phyloP scores from a whole-genome alignment of 2,329 filamentous ascomycete species.

The Cladobotryum protrusum region DNA sequence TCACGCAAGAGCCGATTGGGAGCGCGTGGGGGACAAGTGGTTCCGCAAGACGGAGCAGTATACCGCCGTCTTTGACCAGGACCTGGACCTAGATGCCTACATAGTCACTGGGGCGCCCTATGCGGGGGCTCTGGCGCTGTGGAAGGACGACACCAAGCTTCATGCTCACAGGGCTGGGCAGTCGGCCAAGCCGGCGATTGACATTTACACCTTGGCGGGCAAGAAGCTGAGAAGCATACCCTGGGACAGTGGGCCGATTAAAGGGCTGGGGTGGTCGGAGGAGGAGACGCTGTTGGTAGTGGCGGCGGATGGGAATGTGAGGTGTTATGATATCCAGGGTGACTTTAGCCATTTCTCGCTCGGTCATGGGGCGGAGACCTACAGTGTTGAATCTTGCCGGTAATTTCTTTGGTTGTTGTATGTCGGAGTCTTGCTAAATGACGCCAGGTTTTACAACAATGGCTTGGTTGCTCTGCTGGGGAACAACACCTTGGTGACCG shows the following conservation, averaged over 20 bases:
- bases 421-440: background rate
- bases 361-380: slow-evolving; percentile 82
- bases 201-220: slow-evolving; percentile 89
- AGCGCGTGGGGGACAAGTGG: slow-evolving; percentile 85
- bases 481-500: slow-evolving; percentile 80
- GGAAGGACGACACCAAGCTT: slow-evolving; percentile 81
- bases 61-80: slow-evolving; percentile 85
- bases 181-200: slow-evolving; percentile 74
- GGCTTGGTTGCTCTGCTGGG: slow-evolving; percentile 90
- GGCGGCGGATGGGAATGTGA: slow-evolving; percentile 80
- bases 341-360: slow-evolving; percentile 94
- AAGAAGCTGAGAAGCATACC: slow-evolving; percentile 79
- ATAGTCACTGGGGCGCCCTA: slow-evolving; percentile 87
- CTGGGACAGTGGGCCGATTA: slow-evolving; percentile 87
- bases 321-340: slow-evolving; percentile 86
- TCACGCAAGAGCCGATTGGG: slow-evolving; percentile 82
- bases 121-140: slow-evolving; percentile 87
- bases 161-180: slow-evolving; percentile 68
- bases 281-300: slow-evolving; percentile 88
- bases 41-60: slow-evolving; percentile 95
- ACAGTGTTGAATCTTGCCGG: slow-evolving; percentile 79
- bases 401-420: slow-evolving; percentile 17
- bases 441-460: slow-evolving; percentile 65
- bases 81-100: slow-evolving; percentile 93
- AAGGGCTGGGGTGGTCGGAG: slow-evolving; percentile 91